phyloP scores from a whole-genome alignment of 257 asterid genomes.

The Misopates orontium region DNA sequence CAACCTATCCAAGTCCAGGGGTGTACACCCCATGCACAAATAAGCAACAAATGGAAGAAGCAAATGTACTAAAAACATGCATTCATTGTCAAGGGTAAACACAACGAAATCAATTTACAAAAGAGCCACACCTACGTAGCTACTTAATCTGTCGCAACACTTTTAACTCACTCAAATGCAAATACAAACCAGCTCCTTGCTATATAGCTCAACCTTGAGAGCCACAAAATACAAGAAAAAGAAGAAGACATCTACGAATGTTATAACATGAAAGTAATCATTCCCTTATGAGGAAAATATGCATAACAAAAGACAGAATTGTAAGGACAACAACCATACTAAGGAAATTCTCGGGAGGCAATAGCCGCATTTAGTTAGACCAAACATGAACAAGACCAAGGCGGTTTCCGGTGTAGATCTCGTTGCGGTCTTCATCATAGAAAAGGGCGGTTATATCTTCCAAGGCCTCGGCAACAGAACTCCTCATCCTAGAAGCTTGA shows the following conservation, averaged over 20 bases:
- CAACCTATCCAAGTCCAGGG: too few relatives aligned
- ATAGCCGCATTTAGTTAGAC: constrained; percentile 55
- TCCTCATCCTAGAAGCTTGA: constrained; percentile 51
- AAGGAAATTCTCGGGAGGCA: too few relatives aligned
- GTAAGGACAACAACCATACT: too few relatives aligned
- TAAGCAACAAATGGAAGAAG: not conserved
- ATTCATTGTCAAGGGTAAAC: not conserved
- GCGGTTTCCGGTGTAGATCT: constrained; percentile 87
- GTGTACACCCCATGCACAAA: too few relatives aligned
- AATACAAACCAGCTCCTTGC: too few relatives aligned
- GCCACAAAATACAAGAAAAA: too few relatives aligned
- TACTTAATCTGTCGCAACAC: too few relatives aligned
- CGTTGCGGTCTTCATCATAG: constrained; percentile 93
- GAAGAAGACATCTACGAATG: too few relatives aligned
- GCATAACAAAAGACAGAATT: too few relatives aligned
- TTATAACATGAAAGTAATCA: too few relatives aligned
- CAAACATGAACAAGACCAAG: constrained; percentile 86
- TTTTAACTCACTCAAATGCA: not conserved
- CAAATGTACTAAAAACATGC: not conserved
- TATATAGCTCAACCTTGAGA: too few relatives aligned
- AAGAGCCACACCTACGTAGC: not conserved
- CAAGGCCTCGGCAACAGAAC: constrained; percentile 80
- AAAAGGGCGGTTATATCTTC: constrained; percentile 94
- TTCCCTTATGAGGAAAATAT: too few relatives aligned
- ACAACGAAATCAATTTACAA: not conserved